Evolutionary conservation across 2,329 filamentous ascomycete species (phyloP), one percentile per base, ranked within the genome.

Genomic region (Scolecobasidium constrictum): DNA sequence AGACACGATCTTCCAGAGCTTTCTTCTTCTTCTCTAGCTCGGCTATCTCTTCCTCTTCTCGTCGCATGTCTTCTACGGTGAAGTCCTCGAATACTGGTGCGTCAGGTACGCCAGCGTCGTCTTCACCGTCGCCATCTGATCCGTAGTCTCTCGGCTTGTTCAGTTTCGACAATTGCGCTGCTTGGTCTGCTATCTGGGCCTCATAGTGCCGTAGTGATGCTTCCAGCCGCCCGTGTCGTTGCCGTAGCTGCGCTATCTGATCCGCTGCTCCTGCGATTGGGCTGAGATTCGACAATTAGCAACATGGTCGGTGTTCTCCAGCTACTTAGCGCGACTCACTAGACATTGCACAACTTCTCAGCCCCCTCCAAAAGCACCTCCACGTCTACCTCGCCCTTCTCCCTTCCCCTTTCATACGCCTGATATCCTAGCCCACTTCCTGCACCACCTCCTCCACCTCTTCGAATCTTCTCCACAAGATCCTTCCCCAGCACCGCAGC

Each of bases 331-430:
- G n/a, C n/a, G 5, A 63, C 72, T 47, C 61, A 78, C 74, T 95
- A 96, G 20, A 95, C 88, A 35, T 75, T 75, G 52, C 87, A 88
- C 21, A 96, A 73, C 68, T 87, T 94, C 68, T 95, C 87, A 1
- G 88, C 90, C 1, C 90, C 88, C 42, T 76, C 72, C 17, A 98
- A 71, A 21, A 98, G 65, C 1, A 94, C 72, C 54, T 94, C 85
- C 3, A 96, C 79, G 59, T 96, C 86, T 2, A 95, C 72, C 18
- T 93, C 86, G 7, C 80, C 81, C 48, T 72, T 75, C 35, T 65
- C 66, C 38, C 62, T 65, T 11, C 59, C 58, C 26, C 68, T 66
- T 26, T 68, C 67, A 41, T 54, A 60, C 21, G 54, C 54, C 28
- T 58, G 51, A 47, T 66, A 63, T 21, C 67, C 68, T 38, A 66